phyloP scores from a whole-genome alignment of 129 eudicot genomes.

The Ambrosia trifida region DNA sequence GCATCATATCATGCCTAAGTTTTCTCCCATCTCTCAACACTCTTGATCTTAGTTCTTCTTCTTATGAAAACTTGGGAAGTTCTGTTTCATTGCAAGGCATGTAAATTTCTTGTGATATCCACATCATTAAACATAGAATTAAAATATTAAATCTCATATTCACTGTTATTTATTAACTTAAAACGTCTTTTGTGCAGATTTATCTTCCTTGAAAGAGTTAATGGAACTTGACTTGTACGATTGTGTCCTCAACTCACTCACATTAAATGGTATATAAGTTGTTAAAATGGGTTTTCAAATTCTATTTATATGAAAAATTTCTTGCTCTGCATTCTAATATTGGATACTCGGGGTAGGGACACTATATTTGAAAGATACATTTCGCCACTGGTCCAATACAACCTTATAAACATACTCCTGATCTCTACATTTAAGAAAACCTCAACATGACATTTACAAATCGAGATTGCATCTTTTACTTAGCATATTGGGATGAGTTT shows the following conservation, averaged over 20 bases:
- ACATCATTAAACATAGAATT: background rate
- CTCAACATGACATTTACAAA: too few relatives aligned
- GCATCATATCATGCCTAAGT: conserved; percentile 30
- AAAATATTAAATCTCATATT: background rate
- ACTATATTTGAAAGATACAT: too few relatives aligned
- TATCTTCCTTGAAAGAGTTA: background rate
- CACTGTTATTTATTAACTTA: background rate
- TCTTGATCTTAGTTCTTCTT: conserved; percentile 6
- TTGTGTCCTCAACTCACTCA: background rate
- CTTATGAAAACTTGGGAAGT: background rate
- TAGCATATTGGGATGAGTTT: too few relatives aligned
- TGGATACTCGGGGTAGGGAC: too few relatives aligned
- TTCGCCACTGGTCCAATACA: too few relatives aligned
- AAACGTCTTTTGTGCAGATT: background rate
- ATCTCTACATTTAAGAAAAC: too few relatives aligned
- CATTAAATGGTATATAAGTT: background rate
- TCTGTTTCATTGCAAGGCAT: conserved; percentile 15
- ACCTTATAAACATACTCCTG: too few relatives aligned
- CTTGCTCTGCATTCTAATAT: too few relatives aligned
- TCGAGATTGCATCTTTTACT: too few relatives aligned
- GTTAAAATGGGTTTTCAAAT: background rate
- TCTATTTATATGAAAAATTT: too few relatives aligned
- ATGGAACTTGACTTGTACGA: background rate
- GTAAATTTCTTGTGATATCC: background rate
- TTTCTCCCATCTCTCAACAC: conserved; percentile 24